Evolutionary conservation across 23 red algal genomes (phyloP).

Genomic region (Rhodosorus marinus): DNA sequence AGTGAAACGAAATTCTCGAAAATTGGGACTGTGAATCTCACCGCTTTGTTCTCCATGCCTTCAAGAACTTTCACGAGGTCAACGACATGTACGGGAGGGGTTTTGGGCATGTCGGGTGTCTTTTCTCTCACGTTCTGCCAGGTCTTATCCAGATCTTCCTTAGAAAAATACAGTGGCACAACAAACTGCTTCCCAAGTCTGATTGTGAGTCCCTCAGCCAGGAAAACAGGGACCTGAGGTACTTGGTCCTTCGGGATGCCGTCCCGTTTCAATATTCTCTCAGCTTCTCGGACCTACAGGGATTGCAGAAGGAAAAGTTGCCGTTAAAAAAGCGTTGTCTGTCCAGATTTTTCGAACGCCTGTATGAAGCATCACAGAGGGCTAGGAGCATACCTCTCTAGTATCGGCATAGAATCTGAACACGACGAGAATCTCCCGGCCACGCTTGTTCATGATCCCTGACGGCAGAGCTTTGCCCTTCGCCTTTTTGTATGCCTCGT

Average conservation of each 20-base stretch:
- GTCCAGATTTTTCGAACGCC: too few species aligned
- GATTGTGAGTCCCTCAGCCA: constrained; percentile 70
- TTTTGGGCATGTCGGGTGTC: too few species aligned
- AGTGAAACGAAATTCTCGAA: too few species aligned
- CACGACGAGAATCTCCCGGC: constrained; percentile 77
- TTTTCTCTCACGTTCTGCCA: too few species aligned
- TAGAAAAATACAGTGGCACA: constrained; percentile 77
- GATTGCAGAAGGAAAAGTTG: too few species aligned
- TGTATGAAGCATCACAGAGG: too few species aligned
- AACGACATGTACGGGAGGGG: too few species aligned
- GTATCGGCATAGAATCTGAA: constrained; percentile 79
- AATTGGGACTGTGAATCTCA: too few species aligned
- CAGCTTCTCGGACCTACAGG: constrained; percentile 58
- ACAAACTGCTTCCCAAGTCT: constrained; percentile 64
- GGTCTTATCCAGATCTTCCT: constrained; percentile 78
- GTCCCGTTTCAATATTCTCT: constrained; percentile 32
- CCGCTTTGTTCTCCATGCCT: too few species aligned
- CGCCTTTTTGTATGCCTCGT: constrained; percentile 95
- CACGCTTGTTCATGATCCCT: constrained; percentile 48
- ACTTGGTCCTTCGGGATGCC: constrained; percentile 12
- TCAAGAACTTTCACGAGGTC: too few species aligned
- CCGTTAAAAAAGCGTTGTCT: too few species aligned
- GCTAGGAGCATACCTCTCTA: too few species aligned
- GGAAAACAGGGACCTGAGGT: constrained; percentile 82
- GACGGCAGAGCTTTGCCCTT: constrained; percentile 60